Percentiles rank a stretch among this genome's conserved stretches.
phyloP scores from a whole-genome alignment of 1,284 basidiomycete genomes.

The Rhodotorula glutinis region DNA sequence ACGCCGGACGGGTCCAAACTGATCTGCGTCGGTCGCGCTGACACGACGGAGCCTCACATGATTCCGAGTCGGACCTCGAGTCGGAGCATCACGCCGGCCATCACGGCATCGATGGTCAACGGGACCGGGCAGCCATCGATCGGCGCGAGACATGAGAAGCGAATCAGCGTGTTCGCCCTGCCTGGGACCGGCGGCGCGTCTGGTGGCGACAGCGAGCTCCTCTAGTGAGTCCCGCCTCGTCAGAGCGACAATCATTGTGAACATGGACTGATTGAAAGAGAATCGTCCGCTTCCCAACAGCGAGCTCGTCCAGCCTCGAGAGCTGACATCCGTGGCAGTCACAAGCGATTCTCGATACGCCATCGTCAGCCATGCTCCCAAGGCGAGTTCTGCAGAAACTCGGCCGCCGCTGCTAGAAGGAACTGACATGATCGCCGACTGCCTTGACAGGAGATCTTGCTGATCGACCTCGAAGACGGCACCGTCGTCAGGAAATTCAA shows the following conservation, averaged over 20 bases:
- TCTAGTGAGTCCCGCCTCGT: conserved; percentile 38
- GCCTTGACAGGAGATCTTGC: conserved; percentile 68
- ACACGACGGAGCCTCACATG: conserved; percentile 30
- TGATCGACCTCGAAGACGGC: conserved; percentile 70
- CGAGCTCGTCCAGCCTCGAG: conserved; percentile 50
- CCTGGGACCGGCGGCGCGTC: conserved; percentile 31
- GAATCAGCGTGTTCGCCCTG: conserved; percentile 72
- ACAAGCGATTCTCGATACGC: conserved; percentile 82
- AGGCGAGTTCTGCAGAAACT: conserved; percentile 56
- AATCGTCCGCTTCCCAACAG: conserved; percentile 11
- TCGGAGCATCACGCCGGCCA: conserved; percentile 45
- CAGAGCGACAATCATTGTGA: neutral
- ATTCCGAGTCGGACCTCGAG: conserved; percentile 13
- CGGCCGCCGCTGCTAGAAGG: neutral
- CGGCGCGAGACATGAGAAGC: conserved; percentile 51
- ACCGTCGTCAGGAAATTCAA: conserved; percentile 70
- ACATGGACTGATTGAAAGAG: neutral
- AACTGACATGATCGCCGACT: conserved; percentile 22
- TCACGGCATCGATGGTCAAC: neutral
- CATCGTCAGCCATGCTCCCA: conserved; percentile 78
- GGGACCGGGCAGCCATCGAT: conserved; percentile 16
- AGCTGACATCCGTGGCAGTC: conserved; percentile 82
- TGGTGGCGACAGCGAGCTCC: conserved; percentile 48
- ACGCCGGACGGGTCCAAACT: conserved; percentile 80
- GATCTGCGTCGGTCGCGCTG: conserved; percentile 67